Percentiles rank a stretch among this genome's conserved stretches.
phyloP scores from a whole-genome alignment of 805 yeast genomes.

The Lipomyces kockii region DNA sequence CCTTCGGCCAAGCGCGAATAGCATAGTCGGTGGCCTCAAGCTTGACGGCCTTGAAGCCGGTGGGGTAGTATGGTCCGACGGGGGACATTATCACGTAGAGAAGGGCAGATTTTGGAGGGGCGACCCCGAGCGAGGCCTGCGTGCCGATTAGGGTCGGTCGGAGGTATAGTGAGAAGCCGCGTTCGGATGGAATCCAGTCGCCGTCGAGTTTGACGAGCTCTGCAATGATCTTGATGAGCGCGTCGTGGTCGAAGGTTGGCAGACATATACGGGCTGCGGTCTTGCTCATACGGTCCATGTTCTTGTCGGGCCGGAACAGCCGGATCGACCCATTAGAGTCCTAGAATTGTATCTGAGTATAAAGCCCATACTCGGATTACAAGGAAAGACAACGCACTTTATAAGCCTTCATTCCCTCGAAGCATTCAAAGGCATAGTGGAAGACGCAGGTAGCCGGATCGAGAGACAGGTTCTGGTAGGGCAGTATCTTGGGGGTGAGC shows the following conservation, averaged over 20 bases:
- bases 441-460: constrained; percentile 91
- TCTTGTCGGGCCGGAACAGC: constrained; percentile 88
- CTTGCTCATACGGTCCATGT: constrained; percentile 87
- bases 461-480: constrained; percentile 73
- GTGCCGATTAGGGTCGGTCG: constrained; percentile 98
- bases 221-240: constrained; percentile 73
- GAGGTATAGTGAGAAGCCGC: constrained; percentile 88
- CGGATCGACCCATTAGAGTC: constrained; percentile 68
- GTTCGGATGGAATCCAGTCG: constrained; percentile 78
- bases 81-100: constrained; percentile 90
- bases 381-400: constrained; percentile 9
- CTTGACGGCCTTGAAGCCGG: constrained; percentile 94
- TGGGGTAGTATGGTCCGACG: constrained; percentile 93
- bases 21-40: constrained; percentile 96
- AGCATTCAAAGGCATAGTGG: constrained; percentile 93
- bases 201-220: constrained; percentile 76
- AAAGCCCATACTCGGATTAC: neutral
- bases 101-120: constrained; percentile 78
- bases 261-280: constrained; percentile 88
- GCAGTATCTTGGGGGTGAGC: constrained; percentile 86
- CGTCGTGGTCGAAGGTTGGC: constrained; percentile 82
- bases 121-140: constrained; percentile 83
- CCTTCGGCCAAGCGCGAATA: constrained; percentile 99
- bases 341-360: constrained; percentile 22
- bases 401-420: constrained; percentile 96